Evolutionary conservation across 148 eudicot species (phyloP).

Genomic region (Dysphania ambrosioides): DNA sequence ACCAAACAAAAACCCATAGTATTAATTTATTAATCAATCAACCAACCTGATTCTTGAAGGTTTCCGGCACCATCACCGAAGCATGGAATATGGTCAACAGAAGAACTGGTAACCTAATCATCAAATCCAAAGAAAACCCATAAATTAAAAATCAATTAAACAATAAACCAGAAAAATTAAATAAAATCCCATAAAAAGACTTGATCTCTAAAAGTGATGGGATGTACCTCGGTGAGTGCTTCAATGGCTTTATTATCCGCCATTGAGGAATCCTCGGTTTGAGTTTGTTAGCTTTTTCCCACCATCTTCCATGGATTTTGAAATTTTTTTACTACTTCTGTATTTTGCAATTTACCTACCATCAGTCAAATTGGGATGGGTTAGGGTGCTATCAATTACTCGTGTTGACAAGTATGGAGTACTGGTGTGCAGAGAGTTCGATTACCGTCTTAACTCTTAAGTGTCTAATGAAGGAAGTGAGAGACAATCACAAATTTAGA

Average conservation of each 20-base stretch:
- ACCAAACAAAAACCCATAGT: not conserved
- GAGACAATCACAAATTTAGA: too few species aligned
- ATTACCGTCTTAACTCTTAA: too few species aligned
- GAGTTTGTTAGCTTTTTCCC: not conserved
- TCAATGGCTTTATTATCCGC: slow-evolving; percentile 20
- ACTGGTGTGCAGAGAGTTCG: too few species aligned
- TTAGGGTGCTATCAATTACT: too few species aligned
- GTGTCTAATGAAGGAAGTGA: too few species aligned
- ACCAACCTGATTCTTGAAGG: slow-evolving; percentile 68
- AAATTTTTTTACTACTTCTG: not conserved
- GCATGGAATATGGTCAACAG: slow-evolving; percentile 73
- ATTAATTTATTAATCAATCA: too few species aligned
- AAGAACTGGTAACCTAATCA: slow-evolving; percentile 56
- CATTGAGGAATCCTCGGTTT: slow-evolving; percentile 17
- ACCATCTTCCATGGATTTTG: slow-evolving; percentile 7
- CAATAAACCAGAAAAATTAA: not conserved
- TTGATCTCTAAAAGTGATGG: too few species aligned
- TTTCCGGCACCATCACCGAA: slow-evolving; percentile 77
- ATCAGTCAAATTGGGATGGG: too few species aligned
- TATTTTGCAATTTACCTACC: too few species aligned
- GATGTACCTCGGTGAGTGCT: slow-evolving; percentile 62
- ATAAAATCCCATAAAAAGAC: not conserved
- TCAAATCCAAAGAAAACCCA: slow-evolving; percentile 19
- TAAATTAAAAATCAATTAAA: not conserved
- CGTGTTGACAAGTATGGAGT: too few species aligned